Conservation (phyloP, 2,329 filamentous ascomycete species). For the Didymella sp. region DNA sequence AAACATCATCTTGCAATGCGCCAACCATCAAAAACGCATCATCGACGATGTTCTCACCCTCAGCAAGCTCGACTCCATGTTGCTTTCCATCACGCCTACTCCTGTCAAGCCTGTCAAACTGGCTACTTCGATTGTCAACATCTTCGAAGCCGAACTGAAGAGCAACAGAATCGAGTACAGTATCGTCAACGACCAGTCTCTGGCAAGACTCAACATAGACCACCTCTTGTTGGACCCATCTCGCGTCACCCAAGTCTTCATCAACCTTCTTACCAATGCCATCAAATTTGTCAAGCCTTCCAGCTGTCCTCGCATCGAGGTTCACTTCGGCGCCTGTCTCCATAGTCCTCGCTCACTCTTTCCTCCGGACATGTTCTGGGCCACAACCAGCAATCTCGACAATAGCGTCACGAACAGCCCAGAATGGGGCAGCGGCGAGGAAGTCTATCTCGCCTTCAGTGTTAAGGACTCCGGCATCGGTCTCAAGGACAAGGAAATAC, state of each 20-base stretch:
- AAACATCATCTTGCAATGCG: conserved; percentile 55
- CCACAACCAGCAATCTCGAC: conserved; percentile 31
- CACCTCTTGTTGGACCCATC: conserved; percentile 53
- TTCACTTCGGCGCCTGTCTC: conserved; percentile 47
- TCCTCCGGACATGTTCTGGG: conserved; percentile 41
- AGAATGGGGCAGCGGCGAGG: conserved; percentile 50
- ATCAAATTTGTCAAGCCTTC: conserved; percentile 53
- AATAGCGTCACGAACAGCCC: conserved; percentile 34
- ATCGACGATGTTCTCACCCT: conserved; percentile 57
- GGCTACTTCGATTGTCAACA: conserved; percentile 45
- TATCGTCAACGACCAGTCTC: conserved; percentile 47
- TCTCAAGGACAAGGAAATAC: conserved; percentile 49
- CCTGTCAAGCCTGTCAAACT: conserved; percentile 48
- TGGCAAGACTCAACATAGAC: conserved; percentile 46
- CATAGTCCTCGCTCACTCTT: conserved; percentile 37
- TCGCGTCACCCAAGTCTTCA: conserved; percentile 72
- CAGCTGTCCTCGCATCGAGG: conserved; percentile 44
- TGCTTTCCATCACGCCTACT: conserved; percentile 53
- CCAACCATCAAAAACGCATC: conserved; percentile 57
- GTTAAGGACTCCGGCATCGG: conserved; percentile 54
- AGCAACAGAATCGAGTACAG: conserved; percentile 40
- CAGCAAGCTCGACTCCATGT: conserved; percentile 55
- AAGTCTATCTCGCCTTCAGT: conserved; percentile 49
- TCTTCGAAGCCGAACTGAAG: conserved; percentile 51
- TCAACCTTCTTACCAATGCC: conserved; percentile 71